phyloP scores from a whole-genome alignment of 1,284 basidiomycete genomes.

The Naganishia sp. region DNA sequence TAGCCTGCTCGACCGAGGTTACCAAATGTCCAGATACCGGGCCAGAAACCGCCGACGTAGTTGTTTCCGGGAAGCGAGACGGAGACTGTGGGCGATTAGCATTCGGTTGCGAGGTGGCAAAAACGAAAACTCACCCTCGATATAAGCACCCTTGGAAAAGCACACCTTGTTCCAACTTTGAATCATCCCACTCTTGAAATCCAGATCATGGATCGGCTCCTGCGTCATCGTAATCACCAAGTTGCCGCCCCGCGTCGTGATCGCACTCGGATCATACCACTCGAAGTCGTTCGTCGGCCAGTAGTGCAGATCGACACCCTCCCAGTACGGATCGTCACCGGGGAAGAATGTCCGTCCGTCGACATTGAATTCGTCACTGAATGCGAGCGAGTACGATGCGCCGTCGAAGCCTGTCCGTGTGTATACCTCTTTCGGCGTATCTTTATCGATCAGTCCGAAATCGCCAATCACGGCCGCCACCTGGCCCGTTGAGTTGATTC shows the following conservation, averaged over 20 bases:
- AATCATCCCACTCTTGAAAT: constrained; percentile 64
- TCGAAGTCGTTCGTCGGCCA: constrained; percentile 58
- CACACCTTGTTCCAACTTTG: constrained; percentile 75
- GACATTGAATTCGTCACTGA: constrained; percentile 58
- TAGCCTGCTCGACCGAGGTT: constrained; percentile 84
- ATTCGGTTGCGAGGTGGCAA: no score
- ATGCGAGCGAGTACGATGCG: constrained; percentile 55
- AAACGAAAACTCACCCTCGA: constrained; percentile 56
- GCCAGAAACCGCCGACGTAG: constrained; percentile 65
- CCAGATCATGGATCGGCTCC: constrained; percentile 68
- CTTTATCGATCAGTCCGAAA: constrained; percentile 71
- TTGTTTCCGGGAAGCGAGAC: constrained; percentile 80
- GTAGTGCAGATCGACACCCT: constrained; percentile 67
- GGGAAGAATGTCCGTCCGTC: constrained; percentile 76
- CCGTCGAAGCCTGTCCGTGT: constrained; percentile 46
- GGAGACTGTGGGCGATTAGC: constrained; percentile 54
- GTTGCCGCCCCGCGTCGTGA: constrained; percentile 74
- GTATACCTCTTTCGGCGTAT: constrained; percentile 62
- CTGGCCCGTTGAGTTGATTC: constrained; percentile 61
- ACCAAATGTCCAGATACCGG: constrained; percentile 86
- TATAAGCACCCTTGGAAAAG: constrained; percentile 76
- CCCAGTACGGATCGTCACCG: constrained; percentile 57
- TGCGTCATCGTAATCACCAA: constrained; percentile 75
- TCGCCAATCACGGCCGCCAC: constrained; percentile 66
- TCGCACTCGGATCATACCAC: constrained; percentile 71